A percentile compares a stretch with the other conserved stretches of the same genome.
phyloP scores from a whole-genome alignment of 495 filamentous ascomycete genomes.

The Durotheca rogersii region DNA sequence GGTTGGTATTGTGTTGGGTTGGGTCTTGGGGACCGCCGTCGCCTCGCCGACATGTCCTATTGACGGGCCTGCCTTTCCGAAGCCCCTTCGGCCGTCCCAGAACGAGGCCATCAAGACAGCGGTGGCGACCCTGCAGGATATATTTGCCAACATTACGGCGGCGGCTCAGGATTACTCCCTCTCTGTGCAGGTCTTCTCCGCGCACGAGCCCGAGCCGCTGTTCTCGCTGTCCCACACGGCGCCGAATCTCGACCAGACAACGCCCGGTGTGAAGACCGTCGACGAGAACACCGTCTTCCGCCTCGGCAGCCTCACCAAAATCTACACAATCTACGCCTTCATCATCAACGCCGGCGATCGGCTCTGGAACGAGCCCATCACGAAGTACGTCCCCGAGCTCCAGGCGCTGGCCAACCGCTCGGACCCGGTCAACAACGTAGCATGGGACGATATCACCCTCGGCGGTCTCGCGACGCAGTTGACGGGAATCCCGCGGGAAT shows the following conservation, averaged over 20 bases:
- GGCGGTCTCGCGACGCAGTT: conserved; percentile 57
- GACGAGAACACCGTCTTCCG: conserved; percentile 50
- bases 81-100: conserved; percentile 39
- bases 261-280: conserved; percentile 43
- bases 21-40: conserved; percentile 6
- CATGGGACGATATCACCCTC: conserved; percentile 59
- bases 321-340: conserved; percentile 49
- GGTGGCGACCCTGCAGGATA: conserved; percentile 39
- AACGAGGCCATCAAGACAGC: conserved; percentile 36
- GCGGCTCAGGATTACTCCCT: conserved; percentile 47
- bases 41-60: conserved; percentile 48
- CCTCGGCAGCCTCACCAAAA: conserved; percentile 54
- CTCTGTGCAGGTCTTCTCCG: conserved; percentile 51
- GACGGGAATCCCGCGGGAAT: conserved; percentile 52
- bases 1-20: conserved; percentile 7
- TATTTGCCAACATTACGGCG: conserved; percentile 28
- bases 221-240: conserved; percentile 53
- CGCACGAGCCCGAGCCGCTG: conserved; percentile 41
- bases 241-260: conserved; percentile 39
- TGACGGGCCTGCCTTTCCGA: conserved; percentile 51
- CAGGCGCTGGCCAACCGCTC: conserved; percentile 35
- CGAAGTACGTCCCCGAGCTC: conserved; percentile 57
- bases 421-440: conserved; percentile 38
- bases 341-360: conserved; percentile 43
- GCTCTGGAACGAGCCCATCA: conserved; percentile 45